These are phyloP conservation scores for Nothophoma quercina DNA, from an alignment of 2,329 filamentous ascomycete species.

Conservation along the genomic window DNA sequence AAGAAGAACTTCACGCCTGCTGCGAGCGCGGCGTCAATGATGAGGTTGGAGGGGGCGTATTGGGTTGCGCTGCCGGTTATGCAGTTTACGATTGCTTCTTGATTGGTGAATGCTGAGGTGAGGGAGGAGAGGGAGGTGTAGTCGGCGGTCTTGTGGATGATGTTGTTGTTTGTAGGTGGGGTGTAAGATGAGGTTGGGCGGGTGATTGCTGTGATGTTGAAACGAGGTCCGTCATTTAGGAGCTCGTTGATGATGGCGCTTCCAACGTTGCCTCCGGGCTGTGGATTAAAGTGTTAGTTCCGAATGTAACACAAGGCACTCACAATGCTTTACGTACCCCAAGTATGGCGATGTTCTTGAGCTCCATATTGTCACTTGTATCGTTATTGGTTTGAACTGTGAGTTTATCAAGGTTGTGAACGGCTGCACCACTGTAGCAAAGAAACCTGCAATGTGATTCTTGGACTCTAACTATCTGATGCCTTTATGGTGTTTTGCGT, in stretches of 20 bases:
- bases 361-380: too few relatives aligned
- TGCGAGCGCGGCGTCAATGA: slow-evolving; percentile 46
- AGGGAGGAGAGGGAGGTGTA: slow-evolving; percentile 37
- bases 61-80: slow-evolving; percentile 56
- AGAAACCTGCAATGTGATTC: too few relatives aligned
- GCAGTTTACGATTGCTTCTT: slow-evolving; percentile 63
- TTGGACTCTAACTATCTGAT: neutral
- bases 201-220: slow-evolving; percentile 41
- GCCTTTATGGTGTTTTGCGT: neutral
- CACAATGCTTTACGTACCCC: slow-evolving; percentile 40
- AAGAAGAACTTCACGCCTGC: slow-evolving; percentile 46
- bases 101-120: slow-evolving; percentile 56
- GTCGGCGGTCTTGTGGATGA: slow-evolving; percentile 33
- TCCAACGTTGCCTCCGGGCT: slow-evolving; percentile 47
- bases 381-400: too few relatives aligned
- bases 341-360: slow-evolving; percentile 47
- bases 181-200: slow-evolving; percentile 34
- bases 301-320: neutral
- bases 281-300: slow-evolving; percentile 1
- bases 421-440: too few relatives aligned
- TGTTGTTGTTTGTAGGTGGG: slow-evolving; percentile 20
- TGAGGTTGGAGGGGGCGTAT: slow-evolving; percentile 53
- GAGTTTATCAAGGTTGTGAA: too few relatives aligned
- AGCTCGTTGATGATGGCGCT: slow-evolving; percentile 40
- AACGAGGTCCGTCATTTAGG: slow-evolving; percentile 25